Percentiles rank a stretch among this genome's conserved stretches.
phyloP scores from a whole-genome alignment of 305 asterid species.

The Fraxinus xanthoxyloides region DNA sequence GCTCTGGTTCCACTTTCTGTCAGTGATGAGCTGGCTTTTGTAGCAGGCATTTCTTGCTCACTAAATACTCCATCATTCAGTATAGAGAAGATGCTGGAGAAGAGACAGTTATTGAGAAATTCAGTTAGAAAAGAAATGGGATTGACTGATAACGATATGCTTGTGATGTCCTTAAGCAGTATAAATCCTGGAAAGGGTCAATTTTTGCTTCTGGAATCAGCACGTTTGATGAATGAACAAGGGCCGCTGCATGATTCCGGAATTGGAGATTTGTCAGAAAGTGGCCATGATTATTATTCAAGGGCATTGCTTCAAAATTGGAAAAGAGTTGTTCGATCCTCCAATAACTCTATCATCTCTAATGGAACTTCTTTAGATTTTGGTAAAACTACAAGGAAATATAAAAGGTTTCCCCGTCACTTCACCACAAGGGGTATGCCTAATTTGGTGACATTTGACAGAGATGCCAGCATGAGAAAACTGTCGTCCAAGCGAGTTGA shows the following conservation, averaged over 20 bases:
- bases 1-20: constrained; percentile 82
- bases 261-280: constrained; percentile 24
- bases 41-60: constrained; percentile 79
- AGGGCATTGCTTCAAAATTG: constrained; percentile 52
- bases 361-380: constrained; percentile 14
- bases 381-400: constrained; percentile 7
- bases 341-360: constrained; percentile 19
- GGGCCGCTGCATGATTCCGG: constrained; percentile 31
- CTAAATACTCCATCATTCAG: constrained; percentile 73
- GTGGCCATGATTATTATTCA: constrained; percentile 50
- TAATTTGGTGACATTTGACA: constrained; percentile 20
- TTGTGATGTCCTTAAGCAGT: constrained; percentile 75
- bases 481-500: constrained; percentile 32
- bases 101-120: constrained; percentile 54
- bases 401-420: constrained; percentile 18
- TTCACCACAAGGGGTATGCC: constrained; percentile 13
- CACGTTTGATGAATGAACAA: constrained; percentile 49
- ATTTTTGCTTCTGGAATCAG: constrained; percentile 76
- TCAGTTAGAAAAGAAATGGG: constrained; percentile 88
- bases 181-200: constrained; percentile 99
- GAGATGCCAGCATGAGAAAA: constrained; percentile 37
- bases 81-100: constrained; percentile 75
- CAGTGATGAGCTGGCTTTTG: constrained; percentile 92
- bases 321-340: constrained; percentile 25
- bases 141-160: constrained; percentile 69